phyloP scores from a whole-genome alignment of 306 rosid species.

The Leucaena leucocephala region DNA sequence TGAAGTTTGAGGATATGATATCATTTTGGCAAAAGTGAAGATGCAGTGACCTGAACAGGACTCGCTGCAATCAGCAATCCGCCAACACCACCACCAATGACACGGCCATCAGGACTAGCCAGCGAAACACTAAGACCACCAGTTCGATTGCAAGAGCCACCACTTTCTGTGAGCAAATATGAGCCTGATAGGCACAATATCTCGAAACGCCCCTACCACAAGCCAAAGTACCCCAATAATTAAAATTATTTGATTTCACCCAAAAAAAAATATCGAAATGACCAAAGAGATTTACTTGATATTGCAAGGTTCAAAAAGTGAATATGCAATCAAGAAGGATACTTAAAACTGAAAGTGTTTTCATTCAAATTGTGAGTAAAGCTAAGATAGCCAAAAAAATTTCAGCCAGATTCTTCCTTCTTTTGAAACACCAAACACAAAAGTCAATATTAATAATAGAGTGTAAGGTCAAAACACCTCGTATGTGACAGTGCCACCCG shows the following conservation, averaged over 20 bases:
- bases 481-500: conserved; percentile 89
- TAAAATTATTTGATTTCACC: background rate
- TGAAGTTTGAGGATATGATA: background rate
- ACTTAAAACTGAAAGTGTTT: background rate
- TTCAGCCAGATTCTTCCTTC: too few relatives aligned
- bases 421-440: too few relatives aligned
- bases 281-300: background rate
- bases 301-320: background rate
- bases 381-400: too few relatives aligned
- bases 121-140: conserved; percentile 83
- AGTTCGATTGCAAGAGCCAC: conserved; percentile 64
- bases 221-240: conserved; percentile 32
- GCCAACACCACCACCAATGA: conserved; percentile 88
- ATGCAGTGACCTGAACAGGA: conserved; percentile 75
- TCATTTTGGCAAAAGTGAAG: conserved; percentile 4
- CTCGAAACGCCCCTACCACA: conserved; percentile 85
- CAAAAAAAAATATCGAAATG: background rate
- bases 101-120: conserved; percentile 92
- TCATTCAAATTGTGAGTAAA: background rate
- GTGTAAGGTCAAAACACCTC: conserved; percentile 55
- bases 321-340: background rate
- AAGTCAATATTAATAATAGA: background rate
- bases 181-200: conserved; percentile 89
- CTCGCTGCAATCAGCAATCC: conserved; percentile 89
- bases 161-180: conserved; percentile 61